Evolutionary conservation across 148 eudicot genomes (phyloP), one percentile per base, ranked within the genome.

Genomic region (Fagopyrum esculentum): DNA sequence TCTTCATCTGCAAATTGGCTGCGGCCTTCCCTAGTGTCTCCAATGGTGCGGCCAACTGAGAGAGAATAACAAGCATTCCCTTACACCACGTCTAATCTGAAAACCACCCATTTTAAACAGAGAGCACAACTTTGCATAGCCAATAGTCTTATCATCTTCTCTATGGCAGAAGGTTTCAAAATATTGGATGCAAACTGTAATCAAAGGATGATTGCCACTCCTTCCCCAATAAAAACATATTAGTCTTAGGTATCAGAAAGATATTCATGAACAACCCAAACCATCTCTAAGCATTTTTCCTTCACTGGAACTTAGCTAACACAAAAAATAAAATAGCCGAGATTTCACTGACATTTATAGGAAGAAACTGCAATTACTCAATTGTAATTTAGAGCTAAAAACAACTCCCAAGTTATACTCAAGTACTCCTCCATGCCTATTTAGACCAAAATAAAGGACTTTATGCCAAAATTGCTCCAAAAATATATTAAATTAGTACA

Each of bases 41-140:
- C 85, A 84, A 52, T 13, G 97, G 86, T 46, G 96, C 98, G 77
- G 89, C 93, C 86, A 94, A 83, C 98, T 94, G 86, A 77, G 80
- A 81, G 74, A 71, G 73, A 49, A 66, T 40, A 66, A 66, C 45
- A 66, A 66, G 71, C 71, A 66, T 66, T 7, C 46, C 71, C 71
- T 66, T 66, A 66, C 71, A 66, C 71, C 71, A 66, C 71, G 40
- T 66, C 44, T 66, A 66, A 66, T 66, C 71, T 66, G 71, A 66
- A 66, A 66, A 66, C 71, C 9, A 66, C 46, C 45, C 40, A 46
- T 11, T 66, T 66, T 13, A 66, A 66, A 66, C 46, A 40, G 71
- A 40, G 71, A 66, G 6, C 71, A 40, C 19, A 12, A 35, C 71
- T 66, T 43, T 12, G 45, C 71, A 66, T 43, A 35, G 19, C 71